Evolutionary conservation across 1,284 basidiomycete genomes (phyloP).

Genomic region (Ustilago tritici): DNA sequence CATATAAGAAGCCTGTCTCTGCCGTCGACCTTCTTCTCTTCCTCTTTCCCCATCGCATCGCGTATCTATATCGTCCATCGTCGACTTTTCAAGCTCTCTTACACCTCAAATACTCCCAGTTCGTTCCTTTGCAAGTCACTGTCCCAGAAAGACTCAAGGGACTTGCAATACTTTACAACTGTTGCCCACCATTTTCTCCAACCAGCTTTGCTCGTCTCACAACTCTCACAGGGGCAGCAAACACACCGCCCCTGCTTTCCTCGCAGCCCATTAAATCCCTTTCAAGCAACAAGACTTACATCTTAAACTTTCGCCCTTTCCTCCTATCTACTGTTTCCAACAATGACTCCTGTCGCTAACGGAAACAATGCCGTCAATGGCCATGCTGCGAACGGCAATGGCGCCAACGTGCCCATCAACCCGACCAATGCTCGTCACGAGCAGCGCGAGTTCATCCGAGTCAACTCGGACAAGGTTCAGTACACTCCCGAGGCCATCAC

Average conservation of each 20-base stretch:
- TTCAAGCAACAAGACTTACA: not conserved
- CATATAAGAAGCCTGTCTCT: constrained; percentile 1
- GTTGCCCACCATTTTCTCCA: constrained; percentile 68
- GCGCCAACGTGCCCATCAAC: constrained; percentile 58
- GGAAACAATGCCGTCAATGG: constrained; percentile 38
- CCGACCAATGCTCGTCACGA: constrained; percentile 69
- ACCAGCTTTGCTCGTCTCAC: constrained; percentile 67
- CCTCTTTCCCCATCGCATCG: constrained; percentile 13
- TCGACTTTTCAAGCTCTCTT: not conserved
- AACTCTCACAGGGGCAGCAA: constrained; percentile 67
- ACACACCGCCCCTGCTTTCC: constrained; percentile 64
- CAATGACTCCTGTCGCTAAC: constrained; percentile 65
- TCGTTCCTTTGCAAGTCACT: constrained; percentile 43
- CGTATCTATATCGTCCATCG: constrained; percentile 14
- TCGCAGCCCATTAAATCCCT: constrained; percentile 57
- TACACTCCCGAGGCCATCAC: constrained; percentile 65
- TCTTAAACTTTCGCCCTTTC: constrained; percentile 27
- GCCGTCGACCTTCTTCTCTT: not conserved
- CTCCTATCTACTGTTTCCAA: constrained; percentile 14
- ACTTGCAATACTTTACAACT: constrained; percentile 38
- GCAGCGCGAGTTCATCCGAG: constrained; percentile 63
- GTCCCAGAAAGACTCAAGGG: constrained; percentile 31
- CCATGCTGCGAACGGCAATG: constrained; percentile 32
- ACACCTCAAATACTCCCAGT: constrained; percentile 5
- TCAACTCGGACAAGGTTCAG: constrained; percentile 66